phyloP scores from a whole-genome alignment of 2,329 filamentous ascomycete species.

The Diaporthe sp. region DNA sequence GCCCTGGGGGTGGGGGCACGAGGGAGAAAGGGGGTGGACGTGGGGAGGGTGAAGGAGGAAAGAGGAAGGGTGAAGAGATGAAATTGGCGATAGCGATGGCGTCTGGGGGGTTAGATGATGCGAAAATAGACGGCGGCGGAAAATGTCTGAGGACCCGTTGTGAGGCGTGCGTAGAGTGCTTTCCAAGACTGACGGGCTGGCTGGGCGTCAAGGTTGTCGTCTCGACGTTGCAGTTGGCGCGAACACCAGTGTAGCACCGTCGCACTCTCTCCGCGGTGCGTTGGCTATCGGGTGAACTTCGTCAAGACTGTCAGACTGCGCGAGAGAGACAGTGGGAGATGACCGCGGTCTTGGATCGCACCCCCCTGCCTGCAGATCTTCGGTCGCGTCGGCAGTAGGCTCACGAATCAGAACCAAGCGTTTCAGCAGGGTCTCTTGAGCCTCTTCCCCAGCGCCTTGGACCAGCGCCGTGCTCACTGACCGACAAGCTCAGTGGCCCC shows the following conservation, averaged over 20 bases:
- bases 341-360: not conserved
- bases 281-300: conserved; percentile 3
- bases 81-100: conserved; percentile 9
- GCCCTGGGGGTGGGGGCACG: conserved; percentile 15
- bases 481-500: conserved; percentile 14
- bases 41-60: not conserved
- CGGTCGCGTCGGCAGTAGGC: conserved; percentile 4
- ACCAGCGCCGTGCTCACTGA: not conserved
- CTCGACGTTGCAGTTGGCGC: conserved; percentile 1
- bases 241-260: not conserved
- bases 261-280: not conserved
- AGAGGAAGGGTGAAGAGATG: not conserved
- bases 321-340: not conserved
- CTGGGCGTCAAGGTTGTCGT: conserved; percentile 25
- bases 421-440: conserved; percentile 31
- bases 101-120: not conserved
- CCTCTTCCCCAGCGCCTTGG: conserved; percentile 20
- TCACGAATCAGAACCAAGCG: conserved; percentile 27
- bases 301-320: not conserved
- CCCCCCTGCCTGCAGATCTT: conserved; percentile 28
- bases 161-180: not conserved
- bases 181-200: conserved; percentile 11
- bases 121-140: conserved; percentile 16
- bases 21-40: not conserved
- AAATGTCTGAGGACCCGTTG: conserved; percentile 9